Percentiles rank a stretch among this genome's conserved stretches.
phyloP scores from a whole-genome alignment of 2,329 filamentous ascomycete genomes.

The Rutstroemia sp. region DNA sequence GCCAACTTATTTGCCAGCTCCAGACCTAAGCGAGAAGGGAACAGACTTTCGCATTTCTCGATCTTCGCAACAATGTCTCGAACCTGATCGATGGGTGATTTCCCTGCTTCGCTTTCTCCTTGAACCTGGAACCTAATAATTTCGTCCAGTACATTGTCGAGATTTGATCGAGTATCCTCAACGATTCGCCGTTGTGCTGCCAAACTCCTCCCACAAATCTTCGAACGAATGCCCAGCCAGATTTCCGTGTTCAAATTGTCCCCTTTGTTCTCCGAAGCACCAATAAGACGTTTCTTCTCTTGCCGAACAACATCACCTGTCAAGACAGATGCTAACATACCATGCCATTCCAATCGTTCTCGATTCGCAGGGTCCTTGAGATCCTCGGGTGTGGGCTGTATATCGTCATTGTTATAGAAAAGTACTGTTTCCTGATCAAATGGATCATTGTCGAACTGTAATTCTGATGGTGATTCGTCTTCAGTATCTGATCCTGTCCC shows the following conservation, averaged over 20 bases:
- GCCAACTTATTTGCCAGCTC: constrained; percentile 68
- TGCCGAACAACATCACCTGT: constrained; percentile 96
- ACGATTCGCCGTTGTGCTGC: constrained; percentile 81
- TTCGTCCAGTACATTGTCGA: constrained; percentile 73
- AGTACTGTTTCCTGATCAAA: constrained; percentile 90
- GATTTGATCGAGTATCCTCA: constrained; percentile 69
- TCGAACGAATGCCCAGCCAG: constrained; percentile 83
- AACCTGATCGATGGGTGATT: constrained; percentile 81
- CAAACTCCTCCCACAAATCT: constrained; percentile 74
- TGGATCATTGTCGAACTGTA: constrained; percentile 71
- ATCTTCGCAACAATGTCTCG: constrained; percentile 85
- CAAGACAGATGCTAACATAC: constrained; percentile 91
- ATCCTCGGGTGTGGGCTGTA: constrained; percentile 84
- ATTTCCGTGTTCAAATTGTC: constrained; percentile 66
- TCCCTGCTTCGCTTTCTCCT: constrained; percentile 81
- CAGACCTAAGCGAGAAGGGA: constrained; percentile 72
- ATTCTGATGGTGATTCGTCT: constrained; percentile 83
- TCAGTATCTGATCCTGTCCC: constrained; percentile 74
- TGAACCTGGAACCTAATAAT: constrained; percentile 93
- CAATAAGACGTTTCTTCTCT: constrained; percentile 92
- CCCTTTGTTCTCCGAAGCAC: constrained; percentile 55
- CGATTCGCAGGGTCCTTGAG: constrained; percentile 79
- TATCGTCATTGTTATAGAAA: constrained; percentile 85
- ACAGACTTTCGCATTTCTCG: constrained; percentile 78
- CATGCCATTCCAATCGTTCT: constrained; percentile 94